phyloP scores from a whole-genome alignment of 768 basidiomycete species.

The Termitomyces sp. region DNA sequence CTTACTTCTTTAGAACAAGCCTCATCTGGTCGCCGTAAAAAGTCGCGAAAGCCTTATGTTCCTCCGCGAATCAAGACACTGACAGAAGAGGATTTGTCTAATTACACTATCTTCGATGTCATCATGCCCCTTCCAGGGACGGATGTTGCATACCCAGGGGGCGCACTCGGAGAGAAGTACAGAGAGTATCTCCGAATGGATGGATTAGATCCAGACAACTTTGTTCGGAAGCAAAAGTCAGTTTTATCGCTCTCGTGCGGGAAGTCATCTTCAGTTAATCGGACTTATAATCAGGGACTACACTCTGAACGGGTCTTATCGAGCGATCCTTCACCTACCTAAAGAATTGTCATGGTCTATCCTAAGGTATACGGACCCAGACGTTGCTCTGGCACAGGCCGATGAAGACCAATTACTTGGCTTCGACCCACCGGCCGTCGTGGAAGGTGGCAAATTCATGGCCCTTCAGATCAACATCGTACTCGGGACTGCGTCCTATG shows the following conservation, averaged over 20 bases:
- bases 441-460: conserved; percentile 74
- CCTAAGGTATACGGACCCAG: conserved; percentile 88
- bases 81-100: conserved; percentile 68
- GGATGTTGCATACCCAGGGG: conserved; percentile 90
- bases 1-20: conserved; percentile 15
- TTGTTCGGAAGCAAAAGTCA: conserved; percentile 85
- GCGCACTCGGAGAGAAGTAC: conserved; percentile 82
- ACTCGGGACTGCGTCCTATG: conserved; percentile 92
- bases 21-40: conserved; percentile 24
- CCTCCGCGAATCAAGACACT: conserved; percentile 73
- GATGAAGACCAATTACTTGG: conserved; percentile 92
- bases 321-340: conserved; percentile 85
- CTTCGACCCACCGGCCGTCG: conserved; percentile 64
- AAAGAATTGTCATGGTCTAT: conserved; percentile 77
- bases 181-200: conserved; percentile 76
- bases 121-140: conserved; percentile 97
- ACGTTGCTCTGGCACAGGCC: conserved; percentile 86
- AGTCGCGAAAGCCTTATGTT: conserved; percentile 51
- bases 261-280: conserved; percentile 1
- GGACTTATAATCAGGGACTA: conserved; percentile 63
- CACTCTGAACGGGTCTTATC: conserved; percentile 88
- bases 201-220: conserved; percentile 87
- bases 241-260: conserved; percentile 15
- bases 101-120: conserved; percentile 89
- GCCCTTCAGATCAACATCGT: conserved; percentile 82